phyloP scores from a whole-genome alignment of 208 protist genomes.

The Wallacemonas sp. region DNA sequence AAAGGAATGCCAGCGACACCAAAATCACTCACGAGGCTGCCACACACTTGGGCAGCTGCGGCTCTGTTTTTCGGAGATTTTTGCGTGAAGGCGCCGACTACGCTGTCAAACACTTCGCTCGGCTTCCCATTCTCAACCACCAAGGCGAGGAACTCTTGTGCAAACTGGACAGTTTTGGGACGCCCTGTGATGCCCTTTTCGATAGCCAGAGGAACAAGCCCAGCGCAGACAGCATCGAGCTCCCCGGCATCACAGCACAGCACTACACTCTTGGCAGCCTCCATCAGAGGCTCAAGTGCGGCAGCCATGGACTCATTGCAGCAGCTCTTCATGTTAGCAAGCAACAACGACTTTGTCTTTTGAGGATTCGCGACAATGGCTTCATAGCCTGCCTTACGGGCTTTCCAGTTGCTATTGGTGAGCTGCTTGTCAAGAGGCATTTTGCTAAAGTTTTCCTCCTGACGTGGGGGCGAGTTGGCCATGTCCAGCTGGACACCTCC shows the following conservation, averaged over 20 bases:
- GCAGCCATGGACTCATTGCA: constrained; percentile 53
- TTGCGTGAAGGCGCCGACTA: constrained; percentile 53
- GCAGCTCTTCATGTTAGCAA: constrained; percentile 41
- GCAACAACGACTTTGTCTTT: constrained; percentile 27
- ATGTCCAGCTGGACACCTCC: constrained; percentile 5
- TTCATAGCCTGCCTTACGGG: constrained; percentile 66
- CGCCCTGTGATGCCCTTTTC: constrained; percentile 85
- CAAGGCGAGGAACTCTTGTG: constrained; percentile 42
- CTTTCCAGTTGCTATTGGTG: constrained; percentile 75
- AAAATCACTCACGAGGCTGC: constrained; percentile 66
- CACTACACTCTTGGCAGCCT: constrained; percentile 46
- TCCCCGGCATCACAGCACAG: constrained; percentile 36
- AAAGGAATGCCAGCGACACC: constrained; percentile 61
- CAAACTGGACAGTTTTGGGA: constrained; percentile 51
- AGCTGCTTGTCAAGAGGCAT: constrained; percentile 52
- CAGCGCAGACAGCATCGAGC: constrained; percentile 33
- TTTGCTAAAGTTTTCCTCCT: constrained; percentile 54
- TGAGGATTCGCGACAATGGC: constrained; percentile 32
- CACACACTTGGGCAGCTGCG: constrained; percentile 46
- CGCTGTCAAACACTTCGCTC: constrained; percentile 45
- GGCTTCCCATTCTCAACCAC: constrained; percentile 53
- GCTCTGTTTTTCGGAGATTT: constrained; percentile 67
- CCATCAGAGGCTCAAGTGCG: constrained; percentile 69
- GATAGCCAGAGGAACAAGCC: constrained; percentile 36
- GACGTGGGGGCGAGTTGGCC: not conserved